phyloP scores from a whole-genome alignment of 1,139 yeast genomes.

The Saccharomyces pastorianus region DNA sequence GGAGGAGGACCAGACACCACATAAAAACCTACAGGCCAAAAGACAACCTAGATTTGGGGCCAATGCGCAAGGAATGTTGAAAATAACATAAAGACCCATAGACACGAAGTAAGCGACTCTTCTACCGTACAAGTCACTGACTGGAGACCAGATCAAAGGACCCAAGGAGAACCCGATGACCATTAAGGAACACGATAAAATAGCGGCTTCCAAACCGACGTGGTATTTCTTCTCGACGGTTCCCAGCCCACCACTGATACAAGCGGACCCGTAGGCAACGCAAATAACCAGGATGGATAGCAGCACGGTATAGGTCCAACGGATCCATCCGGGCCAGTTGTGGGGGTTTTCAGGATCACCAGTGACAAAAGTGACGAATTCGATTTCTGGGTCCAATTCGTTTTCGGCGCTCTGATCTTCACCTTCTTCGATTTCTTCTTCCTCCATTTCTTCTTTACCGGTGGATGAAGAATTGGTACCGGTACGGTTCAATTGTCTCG shows the following conservation, averaged over 20 bases:
- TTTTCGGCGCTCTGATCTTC: too few species aligned
- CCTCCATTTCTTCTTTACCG: slow-evolving; percentile 18
- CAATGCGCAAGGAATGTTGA: slow-evolving; percentile 83
- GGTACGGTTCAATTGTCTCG: slow-evolving; percentile 17
- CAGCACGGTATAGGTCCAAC: slow-evolving; percentile 61
- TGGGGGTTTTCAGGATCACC: slow-evolving; percentile 82
- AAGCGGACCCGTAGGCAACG: slow-evolving; percentile 85
- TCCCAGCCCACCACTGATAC: slow-evolving; percentile 72
- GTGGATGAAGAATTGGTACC: slow-evolving; percentile 9
- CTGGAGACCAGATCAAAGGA: slow-evolving; percentile 86
- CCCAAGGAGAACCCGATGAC: slow-evolving; percentile 83
- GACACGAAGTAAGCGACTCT: slow-evolving; percentile 75
- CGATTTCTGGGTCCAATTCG: slow-evolving; percentile 53
- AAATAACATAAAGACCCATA: slow-evolving; percentile 61
- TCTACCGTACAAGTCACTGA: slow-evolving; percentile 80
- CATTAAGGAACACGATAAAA: slow-evolving; percentile 73
- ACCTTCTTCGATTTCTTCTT: too few species aligned
- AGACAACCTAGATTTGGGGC: slow-evolving; percentile 77
- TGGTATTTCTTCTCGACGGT: slow-evolving; percentile 54
- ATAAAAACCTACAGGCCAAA: slow-evolving; percentile 69
- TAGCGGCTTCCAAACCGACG: slow-evolving; percentile 71
- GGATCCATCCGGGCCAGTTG: slow-evolving; percentile 55
- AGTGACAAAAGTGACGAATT: slow-evolving; percentile 69
- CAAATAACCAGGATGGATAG: slow-evolving; percentile 65
- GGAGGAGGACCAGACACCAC: slow-evolving; percentile 80